Evolutionary conservation across 1,139 yeast genomes (phyloP), one percentile per base, ranked within the genome.

Genomic region (Saccharomyces hybrid): DNA sequence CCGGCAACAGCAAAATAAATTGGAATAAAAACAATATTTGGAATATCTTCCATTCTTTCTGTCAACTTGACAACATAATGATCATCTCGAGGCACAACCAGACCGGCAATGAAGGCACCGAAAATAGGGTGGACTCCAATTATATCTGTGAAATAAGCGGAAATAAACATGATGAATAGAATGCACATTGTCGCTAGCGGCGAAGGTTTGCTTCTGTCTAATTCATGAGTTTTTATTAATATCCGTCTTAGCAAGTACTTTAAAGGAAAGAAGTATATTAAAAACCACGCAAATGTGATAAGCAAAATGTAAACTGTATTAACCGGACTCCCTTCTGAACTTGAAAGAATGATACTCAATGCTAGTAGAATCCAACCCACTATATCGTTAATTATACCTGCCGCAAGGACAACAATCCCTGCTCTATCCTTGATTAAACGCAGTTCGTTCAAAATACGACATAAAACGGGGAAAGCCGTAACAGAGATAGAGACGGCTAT

Each of bases 301-400:
- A 87, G 72, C 47, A 86, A 72, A 54, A 86, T 84, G 68, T 85
- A 87, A 4, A 85, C 80, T 0, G 90, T 84, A 56, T 79, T 80
- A 47, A 85, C 80, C 0, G 87, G 84, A 49, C 80, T 77, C 11
- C 76, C 66, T n/a, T 82, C 78, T 1, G 91, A 76, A 66, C 84
- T 86, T 7, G 91, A 90, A 57, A 87, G 74, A 13, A 91, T 85
- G 50, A 87, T 85, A 52, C 84, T 81, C 57, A 87, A 74, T 0
- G 95, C 95, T 58, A 87, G 76, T 53, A 87, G 72, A 55, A 86
- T 80, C 95, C 95, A 87, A 2, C 95, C 95, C n/a, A 84, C 68
- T 61, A 87, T 78, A 66, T 87, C 95, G 65, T 87, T 87, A 48
- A 83, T 78, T 55, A 86, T 85, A 51, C 95, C 95, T 1, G 95